Evolutionary conservation across 192 early-diverging fungal genomes (phyloP).

Genomic region (Diversispora epigaea): DNA sequence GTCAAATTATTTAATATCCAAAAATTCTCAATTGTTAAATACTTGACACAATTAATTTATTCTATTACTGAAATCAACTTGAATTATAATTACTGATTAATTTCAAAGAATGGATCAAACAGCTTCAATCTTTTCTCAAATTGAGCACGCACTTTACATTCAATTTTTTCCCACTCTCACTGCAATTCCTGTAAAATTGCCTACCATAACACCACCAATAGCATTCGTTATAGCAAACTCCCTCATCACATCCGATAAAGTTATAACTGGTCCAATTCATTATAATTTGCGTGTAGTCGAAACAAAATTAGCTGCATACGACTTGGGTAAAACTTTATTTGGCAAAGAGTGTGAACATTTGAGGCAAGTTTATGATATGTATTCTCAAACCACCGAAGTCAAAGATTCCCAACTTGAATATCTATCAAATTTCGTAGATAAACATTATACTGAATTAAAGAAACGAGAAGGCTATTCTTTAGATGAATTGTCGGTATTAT

Average conservation of each 20-base stretch:
- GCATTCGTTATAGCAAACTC: slow-evolving; percentile 92
- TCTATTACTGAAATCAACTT: neutral
- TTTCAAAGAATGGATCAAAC: slow-evolving; percentile 86
- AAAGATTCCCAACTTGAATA: slow-evolving; percentile 44
- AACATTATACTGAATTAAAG: slow-evolving; percentile 31
- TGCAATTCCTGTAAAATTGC: slow-evolving; percentile 63
- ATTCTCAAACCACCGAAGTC: slow-evolving; percentile 43
- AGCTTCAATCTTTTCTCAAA: slow-evolving; percentile 77
- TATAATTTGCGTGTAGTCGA: slow-evolving; percentile 96
- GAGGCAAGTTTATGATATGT: slow-evolving; percentile 48
- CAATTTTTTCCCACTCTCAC: slow-evolving; percentile 77
- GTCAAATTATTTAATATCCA: neutral
- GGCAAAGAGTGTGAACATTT: slow-evolving; percentile 36
- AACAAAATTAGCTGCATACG: slow-evolving; percentile 71
- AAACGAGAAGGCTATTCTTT: slow-evolving; percentile 28
- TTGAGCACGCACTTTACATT: slow-evolving; percentile 71
- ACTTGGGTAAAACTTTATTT: slow-evolving; percentile 36
- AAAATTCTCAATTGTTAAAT: neutral
- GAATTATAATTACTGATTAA: too few species aligned
- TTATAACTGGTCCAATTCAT: slow-evolving; percentile 78
- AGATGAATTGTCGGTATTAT: slow-evolving; percentile 38
- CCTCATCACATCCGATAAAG: slow-evolving; percentile 81
- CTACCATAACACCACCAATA: slow-evolving; percentile 48
- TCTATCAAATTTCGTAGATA: slow-evolving; percentile 43
- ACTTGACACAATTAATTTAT: neutral